Percentiles rank a stretch among this genome's conserved stretches.
Evolutionary conservation across 2,329 filamentous ascomycete species (phyloP).

Genomic region (Lachnellula hyalina): DNA sequence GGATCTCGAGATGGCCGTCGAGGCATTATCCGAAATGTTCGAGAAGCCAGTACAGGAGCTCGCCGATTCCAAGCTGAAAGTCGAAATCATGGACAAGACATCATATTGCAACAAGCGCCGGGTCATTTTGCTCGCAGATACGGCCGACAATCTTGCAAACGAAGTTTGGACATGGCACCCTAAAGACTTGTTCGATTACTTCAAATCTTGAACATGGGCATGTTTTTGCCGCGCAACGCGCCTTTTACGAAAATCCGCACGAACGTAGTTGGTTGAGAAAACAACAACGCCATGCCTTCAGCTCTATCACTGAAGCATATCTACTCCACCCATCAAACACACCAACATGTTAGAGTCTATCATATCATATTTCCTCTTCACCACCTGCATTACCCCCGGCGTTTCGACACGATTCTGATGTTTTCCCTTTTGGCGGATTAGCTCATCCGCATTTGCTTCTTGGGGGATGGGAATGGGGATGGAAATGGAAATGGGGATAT

Average conservation of each 20-base stretch:
- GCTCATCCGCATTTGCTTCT: background rate
- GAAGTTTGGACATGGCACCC: constrained; percentile 50
- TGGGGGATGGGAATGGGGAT: background rate
- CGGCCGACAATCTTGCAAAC: constrained; percentile 83
- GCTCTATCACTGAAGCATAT: too few relatives aligned
- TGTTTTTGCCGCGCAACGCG: constrained; percentile 5
- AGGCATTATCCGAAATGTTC: constrained; percentile 97
- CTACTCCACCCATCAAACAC: background rate
- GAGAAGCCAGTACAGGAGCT: constrained; percentile 92
- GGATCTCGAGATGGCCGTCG: constrained; percentile 93
- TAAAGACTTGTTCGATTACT: background rate
- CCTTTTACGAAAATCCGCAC: background rate
- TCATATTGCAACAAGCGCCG: constrained; percentile 92
- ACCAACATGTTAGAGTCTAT: background rate
- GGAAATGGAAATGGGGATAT: background rate
- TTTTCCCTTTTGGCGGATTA: constrained; percentile 1
- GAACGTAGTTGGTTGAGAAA: background rate
- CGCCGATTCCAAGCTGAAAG: constrained; percentile 81
- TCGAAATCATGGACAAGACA: constrained; percentile 98
- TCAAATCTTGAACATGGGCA: constrained; percentile 13
- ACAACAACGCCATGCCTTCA: background rate
- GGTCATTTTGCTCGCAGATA: constrained; percentile 85
- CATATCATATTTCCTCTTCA: background rate
- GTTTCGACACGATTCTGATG: background rate
- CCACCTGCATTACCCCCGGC: constrained; percentile 8